Evolutionary conservation across 495 filamentous ascomycete genomes (phyloP), one percentile per base, ranked within the genome.

Genomic region (Lichina pygmaea): DNA sequence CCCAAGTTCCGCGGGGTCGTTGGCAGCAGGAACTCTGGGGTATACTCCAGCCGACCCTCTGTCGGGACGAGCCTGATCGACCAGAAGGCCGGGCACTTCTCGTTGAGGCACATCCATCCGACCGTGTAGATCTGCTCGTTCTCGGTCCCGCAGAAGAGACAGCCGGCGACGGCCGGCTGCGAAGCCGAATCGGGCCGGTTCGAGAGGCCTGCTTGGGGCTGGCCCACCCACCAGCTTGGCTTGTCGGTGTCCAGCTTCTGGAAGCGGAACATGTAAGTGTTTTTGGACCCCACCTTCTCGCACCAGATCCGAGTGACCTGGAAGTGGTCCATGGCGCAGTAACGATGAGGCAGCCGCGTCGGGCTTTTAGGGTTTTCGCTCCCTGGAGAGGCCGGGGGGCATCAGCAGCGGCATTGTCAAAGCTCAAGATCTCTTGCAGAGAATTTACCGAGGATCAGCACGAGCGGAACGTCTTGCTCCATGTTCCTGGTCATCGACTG

Each of bases 251-350:
- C 56, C 2, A 82, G 55, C 50, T 86, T 85, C 56, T 93, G 73
- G 24, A 86, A 66, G 6, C 83, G 69, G 12, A 78, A 64, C 50
- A 67, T 74, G 49, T 67, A 65, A 0, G 66, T 55, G 0, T 54
- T 64, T 13, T 66, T 60, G 0, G 56, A 47, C 0, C 61, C 53
- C 5, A 56, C 52, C 42, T 62, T 67, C 51, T 93, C 82, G 12
- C 54, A 60, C 84, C 84, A 93, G 2, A 84, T 58, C 34, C 78
- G 59, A 0, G 76, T 80, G 13, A 82, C 58, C 32, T 74, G 70
- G 53, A 86, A 91, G 53, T 64, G 77, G n/a, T 58, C 80, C 41
- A 86, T 65, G 0, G 89, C 73, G 43, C 70, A 73, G 51, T 77
- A 91, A 0, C 66, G 62, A 53, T 81, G 65, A 0, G 73, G 71